Percentiles rank a stretch among this genome's conserved stretches.
phyloP scores from a whole-genome alignment of 1,284 basidiomycete genomes.

The Apiotrichum montevideense region DNA sequence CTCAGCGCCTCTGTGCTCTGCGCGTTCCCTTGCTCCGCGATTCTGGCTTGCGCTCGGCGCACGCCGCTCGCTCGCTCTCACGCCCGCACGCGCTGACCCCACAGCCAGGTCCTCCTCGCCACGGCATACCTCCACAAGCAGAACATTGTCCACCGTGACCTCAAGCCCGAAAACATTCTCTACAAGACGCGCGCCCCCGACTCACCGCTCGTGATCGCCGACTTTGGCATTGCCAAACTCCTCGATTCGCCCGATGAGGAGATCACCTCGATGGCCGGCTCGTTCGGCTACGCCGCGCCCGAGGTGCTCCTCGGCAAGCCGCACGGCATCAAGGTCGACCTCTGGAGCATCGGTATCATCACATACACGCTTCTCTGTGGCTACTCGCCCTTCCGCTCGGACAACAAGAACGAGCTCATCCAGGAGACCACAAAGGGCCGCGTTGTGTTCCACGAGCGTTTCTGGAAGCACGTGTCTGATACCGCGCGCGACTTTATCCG shows the following conservation, averaged over 20 bases:
- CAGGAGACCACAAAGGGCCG: slow-evolving; percentile 75
- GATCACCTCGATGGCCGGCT: slow-evolving; percentile 75
- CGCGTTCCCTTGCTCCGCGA: no score
- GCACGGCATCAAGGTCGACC: slow-evolving; percentile 85
- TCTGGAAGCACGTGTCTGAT: slow-evolving; percentile 74
- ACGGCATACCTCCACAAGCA: slow-evolving; percentile 77
- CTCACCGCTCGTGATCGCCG: slow-evolving; percentile 82
- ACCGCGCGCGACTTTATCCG: slow-evolving; percentile 60
- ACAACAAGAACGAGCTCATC: slow-evolving; percentile 68
- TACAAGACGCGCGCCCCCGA: slow-evolving; percentile 68
- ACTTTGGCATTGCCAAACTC: slow-evolving; percentile 95
- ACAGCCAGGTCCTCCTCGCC: slow-evolving; percentile 59
- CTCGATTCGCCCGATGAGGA: slow-evolving; percentile 70
- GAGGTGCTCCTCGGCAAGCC: slow-evolving; percentile 79
- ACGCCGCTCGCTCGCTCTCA: no score
- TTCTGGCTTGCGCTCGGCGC: no score
- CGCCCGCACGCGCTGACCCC: slow-evolving; percentile 1
- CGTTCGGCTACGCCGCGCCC: slow-evolving; percentile 88
- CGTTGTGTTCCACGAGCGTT: slow-evolving; percentile 84
- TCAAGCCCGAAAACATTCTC: slow-evolving; percentile 93
- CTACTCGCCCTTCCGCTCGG: slow-evolving; percentile 85
- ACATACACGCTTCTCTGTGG: slow-evolving; percentile 89
- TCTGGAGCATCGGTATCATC: slow-evolving; percentile 91
- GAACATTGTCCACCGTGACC: slow-evolving; percentile 85
- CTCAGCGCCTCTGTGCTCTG: no score